These are phyloP conservation scores for Rhizomucor pusillus DNA, from an alignment of 371 early-diverging fungal species.

Conservation along the genomic window DNA sequence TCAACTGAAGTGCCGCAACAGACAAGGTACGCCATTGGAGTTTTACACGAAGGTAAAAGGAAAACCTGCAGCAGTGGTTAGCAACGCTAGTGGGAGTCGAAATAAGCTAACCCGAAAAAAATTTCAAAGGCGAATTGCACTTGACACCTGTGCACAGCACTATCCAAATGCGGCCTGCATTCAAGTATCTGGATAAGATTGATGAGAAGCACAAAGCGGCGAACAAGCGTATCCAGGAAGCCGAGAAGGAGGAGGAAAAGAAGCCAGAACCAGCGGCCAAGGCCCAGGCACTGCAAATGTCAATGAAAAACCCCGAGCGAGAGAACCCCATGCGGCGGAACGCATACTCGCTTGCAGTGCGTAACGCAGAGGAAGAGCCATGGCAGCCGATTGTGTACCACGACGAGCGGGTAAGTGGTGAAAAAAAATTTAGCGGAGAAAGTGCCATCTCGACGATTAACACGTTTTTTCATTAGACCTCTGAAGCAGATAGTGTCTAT, in stretches of 20 bases:
- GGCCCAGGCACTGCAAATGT: constrained; percentile 61
- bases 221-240: constrained; percentile 61
- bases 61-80: neutral
- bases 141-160: constrained; percentile 71
- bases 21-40: constrained; percentile 80
- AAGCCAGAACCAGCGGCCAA: constrained; percentile 47
- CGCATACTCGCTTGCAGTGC: constrained; percentile 53
- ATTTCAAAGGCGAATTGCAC: constrained; percentile 71
- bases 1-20: constrained; percentile 76
- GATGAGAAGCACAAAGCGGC: constrained; percentile 80
- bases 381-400: constrained; percentile 74
- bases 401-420: constrained; percentile 54
- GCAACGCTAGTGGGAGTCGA: neutral
- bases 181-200: constrained; percentile 87
- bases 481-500: constrained; percentile 45
- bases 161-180: constrained; percentile 81
- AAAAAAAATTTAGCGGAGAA: neutral
- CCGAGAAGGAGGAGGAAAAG: constrained; percentile 61
- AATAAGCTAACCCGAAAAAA: too few species aligned
- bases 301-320: constrained; percentile 54
- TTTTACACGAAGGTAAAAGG: constrained; percentile 63
- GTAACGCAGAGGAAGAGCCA: constrained; percentile 75
- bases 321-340: constrained; percentile 51
- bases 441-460: too few species aligned
- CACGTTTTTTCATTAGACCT: constrained; percentile 23